Percentiles rank a stretch among this genome's conserved stretches.
Conservation (phyloP, 2,329 filamentous ascomycete genomes). For the Fonsecaea erecta region DNA sequence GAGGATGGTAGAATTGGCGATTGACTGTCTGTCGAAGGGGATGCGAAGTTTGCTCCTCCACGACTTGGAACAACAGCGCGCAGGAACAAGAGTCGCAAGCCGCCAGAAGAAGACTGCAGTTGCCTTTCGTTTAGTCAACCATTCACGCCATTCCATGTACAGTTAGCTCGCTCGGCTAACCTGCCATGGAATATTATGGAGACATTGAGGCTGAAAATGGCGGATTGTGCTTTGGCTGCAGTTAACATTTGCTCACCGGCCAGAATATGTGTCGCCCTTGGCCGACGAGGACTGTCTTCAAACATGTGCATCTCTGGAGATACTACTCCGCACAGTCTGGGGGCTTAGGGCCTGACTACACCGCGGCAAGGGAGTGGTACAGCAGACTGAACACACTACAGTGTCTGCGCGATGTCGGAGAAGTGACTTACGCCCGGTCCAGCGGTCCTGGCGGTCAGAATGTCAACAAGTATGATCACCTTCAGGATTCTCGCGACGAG, state of each 20-base stretch:
- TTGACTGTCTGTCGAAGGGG: not conserved
- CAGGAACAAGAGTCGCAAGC: not conserved
- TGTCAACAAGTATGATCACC: conserved; percentile 66
- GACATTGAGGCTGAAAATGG: not conserved
- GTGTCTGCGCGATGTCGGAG: conserved; percentile 61
- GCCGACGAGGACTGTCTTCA: not conserved
- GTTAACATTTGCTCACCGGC: not conserved
- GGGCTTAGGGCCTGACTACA: conserved; percentile 40
- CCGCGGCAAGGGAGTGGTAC: conserved; percentile 62
- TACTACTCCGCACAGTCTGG: conserved; percentile 18
- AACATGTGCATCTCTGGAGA: conserved; percentile 6
- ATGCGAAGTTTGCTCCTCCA: not conserved
- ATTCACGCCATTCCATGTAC: not conserved
- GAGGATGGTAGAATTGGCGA: not conserved
- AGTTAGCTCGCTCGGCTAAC: not conserved
- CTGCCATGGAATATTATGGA: not conserved
- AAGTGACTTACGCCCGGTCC: conserved; percentile 66
- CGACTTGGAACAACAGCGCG: not conserved
- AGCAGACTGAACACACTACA: conserved; percentile 57
- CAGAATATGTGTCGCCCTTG: not conserved
- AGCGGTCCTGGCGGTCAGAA: conserved; percentile 70
- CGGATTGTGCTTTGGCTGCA: not conserved
- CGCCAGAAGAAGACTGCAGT: not conserved
- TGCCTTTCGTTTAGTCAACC: not conserved
- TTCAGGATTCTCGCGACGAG: conserved; percentile 8